Evolutionary conservation across 23 red algal species (phyloP).

Genomic region (Chondrus crispus): DNA sequence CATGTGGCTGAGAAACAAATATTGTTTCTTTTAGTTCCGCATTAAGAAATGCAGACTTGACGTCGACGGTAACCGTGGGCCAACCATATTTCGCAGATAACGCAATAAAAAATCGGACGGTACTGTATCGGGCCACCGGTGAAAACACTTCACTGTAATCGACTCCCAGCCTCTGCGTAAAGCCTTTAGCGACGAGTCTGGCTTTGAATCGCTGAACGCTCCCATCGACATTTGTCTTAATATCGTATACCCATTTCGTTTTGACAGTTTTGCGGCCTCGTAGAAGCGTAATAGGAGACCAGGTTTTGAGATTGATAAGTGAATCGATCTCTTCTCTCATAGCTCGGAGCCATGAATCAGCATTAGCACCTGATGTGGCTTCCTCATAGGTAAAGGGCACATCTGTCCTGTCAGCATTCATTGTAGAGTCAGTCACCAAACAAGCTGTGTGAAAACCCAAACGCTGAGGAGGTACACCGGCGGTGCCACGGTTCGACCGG

Average conservation of each 20-base stretch:
- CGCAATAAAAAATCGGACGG: not conserved
- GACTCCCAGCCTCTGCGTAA: not conserved
- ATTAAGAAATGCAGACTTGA: not conserved
- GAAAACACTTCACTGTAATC: not conserved
- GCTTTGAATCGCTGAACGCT: not conserved
- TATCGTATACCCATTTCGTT: not conserved
- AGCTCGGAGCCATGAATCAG: not conserved
- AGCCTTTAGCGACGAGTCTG: not conserved
- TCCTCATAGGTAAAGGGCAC: not conserved
- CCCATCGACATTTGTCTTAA: not conserved
- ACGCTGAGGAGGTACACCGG: not conserved
- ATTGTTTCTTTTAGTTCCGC: not conserved
- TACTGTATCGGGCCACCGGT: not conserved
- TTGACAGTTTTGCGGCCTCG: not conserved
- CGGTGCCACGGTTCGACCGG: not conserved
- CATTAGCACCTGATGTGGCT: not conserved
- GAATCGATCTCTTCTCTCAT: not conserved
- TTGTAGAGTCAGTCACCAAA: not conserved
- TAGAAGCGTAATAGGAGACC: not conserved
- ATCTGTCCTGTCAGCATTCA: not conserved
- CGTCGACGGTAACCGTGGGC: not conserved
- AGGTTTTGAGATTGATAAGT: not conserved
- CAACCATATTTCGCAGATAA: not conserved
- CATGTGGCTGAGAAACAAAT: not conserved
- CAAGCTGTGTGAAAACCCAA: not conserved